Percentiles rank a stretch among this genome's conserved stretches.
phyloP scores from a whole-genome alignment of 1,139 yeast genomes.

The Hyphopichia burtonii region DNA sequence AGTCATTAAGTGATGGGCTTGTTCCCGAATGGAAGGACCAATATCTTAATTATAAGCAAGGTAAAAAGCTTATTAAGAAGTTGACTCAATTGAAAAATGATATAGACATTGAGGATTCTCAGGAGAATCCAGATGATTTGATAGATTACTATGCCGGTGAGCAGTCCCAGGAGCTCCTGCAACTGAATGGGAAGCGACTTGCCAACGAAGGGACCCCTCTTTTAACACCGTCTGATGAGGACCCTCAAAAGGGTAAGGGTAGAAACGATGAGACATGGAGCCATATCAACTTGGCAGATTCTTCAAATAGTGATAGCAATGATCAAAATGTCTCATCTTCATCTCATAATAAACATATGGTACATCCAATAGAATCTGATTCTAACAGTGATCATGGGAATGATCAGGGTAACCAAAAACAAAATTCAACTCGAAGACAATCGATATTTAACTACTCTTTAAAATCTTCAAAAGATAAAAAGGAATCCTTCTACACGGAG shows the following conservation, averaged over 20 bases:
- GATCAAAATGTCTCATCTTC: not conserved
- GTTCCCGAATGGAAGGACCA: conserved; percentile 89
- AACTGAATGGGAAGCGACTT: not conserved
- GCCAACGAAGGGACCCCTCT: conserved; percentile 32
- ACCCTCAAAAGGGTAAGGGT: not conserved
- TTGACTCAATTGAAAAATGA: conserved; percentile 11
- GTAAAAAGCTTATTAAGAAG: conserved; percentile 39
- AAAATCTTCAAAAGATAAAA: conserved; percentile 16
- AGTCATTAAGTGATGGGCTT: conserved; percentile 54
- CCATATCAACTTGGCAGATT: not conserved
- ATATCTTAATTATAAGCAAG: conserved; percentile 70
- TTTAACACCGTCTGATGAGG: conserved; percentile 15
- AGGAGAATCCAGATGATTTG: not conserved
- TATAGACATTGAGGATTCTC: not conserved
- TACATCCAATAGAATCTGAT: not conserved
- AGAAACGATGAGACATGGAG: not conserved
- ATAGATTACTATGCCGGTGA: not conserved
- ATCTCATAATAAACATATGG: not conserved
- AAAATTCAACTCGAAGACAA: conserved; percentile 8
- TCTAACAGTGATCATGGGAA: not conserved
- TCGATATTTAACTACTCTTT: conserved; percentile 24
- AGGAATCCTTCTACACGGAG: conserved; percentile 24
- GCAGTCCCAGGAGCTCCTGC: not conserved
- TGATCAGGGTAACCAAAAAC: not conserved
- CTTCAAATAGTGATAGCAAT: conserved; percentile 1